Conservation (phyloP, 2,329 filamentous ascomycete species). For the Trichoderma endophyticum region DNA sequence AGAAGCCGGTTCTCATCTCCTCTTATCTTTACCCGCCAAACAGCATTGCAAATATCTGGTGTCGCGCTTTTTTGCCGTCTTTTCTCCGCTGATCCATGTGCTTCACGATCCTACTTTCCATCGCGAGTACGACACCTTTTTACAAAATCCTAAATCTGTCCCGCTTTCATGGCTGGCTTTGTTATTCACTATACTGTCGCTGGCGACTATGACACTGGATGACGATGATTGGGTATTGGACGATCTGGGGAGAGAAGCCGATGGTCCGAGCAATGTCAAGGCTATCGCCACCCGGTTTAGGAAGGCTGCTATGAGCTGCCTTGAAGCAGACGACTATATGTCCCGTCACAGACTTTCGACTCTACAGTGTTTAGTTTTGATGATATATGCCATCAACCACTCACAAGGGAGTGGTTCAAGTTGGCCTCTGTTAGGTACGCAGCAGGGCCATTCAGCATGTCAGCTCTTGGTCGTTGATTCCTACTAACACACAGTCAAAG, state of each 20-base stretch:
- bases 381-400: background rate
- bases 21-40: background rate
- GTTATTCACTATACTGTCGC: background rate
- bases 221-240: background rate
- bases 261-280: background rate
- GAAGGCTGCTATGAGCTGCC: background rate
- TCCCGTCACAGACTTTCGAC: background rate
- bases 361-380: background rate
- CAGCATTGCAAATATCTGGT: background rate
- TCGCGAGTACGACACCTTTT: background rate
- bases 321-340: background rate
- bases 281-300: background rate
- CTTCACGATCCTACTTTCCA: background rate
- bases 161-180: background rate
- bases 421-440: background rate
- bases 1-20: background rate
- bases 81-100: background rate
- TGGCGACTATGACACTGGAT: background rate
- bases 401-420: background rate
- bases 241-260: background rate
- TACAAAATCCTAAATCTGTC: background rate
- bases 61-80: background rate
- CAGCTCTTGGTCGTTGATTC: background rate
- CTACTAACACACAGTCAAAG: background rate
- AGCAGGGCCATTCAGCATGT: background rate